These are phyloP conservation scores for Cytospora mali DNA, from an alignment of 2,329 filamentous ascomycete genomes.

Conservation along the genomic window DNA sequence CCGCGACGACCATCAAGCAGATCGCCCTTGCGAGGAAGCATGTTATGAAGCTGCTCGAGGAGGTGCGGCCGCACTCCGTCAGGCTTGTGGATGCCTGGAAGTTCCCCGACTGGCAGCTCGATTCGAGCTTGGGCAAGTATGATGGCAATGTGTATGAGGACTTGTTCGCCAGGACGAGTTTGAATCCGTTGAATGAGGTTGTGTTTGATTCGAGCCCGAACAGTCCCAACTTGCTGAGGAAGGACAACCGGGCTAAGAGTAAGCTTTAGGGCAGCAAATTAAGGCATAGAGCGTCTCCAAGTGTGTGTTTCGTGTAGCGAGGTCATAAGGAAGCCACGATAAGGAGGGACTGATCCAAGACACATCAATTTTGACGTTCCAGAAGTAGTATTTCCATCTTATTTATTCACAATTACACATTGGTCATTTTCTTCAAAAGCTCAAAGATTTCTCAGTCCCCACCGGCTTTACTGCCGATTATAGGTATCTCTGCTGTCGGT, in stretches of 20 bases:
- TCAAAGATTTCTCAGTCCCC: too few relatives aligned
- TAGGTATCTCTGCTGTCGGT: too few relatives aligned
- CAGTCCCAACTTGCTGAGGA: constrained; percentile 62
- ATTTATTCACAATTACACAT: too few relatives aligned
- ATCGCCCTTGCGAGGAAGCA: constrained; percentile 69
- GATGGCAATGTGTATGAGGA: constrained; percentile 80
- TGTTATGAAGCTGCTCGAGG: constrained; percentile 70
- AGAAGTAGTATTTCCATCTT: too few relatives aligned
- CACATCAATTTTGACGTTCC: too few relatives aligned
- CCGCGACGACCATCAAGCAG: constrained; percentile 71
- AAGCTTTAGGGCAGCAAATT: constrained; percentile 45
- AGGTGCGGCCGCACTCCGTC: constrained; percentile 74
- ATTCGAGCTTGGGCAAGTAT: constrained; percentile 68
- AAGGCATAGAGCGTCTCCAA: background rate
- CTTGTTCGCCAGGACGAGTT: constrained; percentile 70
- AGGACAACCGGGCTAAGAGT: constrained; percentile 52
- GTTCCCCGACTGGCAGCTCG: constrained; percentile 78
- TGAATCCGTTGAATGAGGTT: constrained; percentile 73
- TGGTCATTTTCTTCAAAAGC: too few relatives aligned
- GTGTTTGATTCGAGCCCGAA: constrained; percentile 74
- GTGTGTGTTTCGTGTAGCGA: too few relatives aligned
- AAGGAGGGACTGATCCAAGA: too few relatives aligned
- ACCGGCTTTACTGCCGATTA: too few relatives aligned
- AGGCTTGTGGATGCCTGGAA: constrained; percentile 73
- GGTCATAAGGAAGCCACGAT: too few relatives aligned